Conservation (phyloP, 108 stramenopile species). For the Conticribra weissflogii region DNA sequence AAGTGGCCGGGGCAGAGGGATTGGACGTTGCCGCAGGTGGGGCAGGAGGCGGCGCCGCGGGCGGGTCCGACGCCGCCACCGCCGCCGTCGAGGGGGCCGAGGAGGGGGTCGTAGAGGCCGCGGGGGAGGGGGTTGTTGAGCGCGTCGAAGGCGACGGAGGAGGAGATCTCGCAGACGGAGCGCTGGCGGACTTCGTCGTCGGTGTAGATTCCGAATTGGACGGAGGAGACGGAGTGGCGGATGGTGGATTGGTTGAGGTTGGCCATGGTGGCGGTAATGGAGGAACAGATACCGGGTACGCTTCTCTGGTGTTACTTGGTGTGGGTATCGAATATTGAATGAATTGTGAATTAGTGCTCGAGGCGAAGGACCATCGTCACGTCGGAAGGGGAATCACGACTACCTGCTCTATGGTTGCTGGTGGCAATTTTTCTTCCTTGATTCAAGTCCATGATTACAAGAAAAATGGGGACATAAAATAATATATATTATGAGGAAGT, state of each 20-base stretch:
- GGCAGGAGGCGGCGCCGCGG: constrained; percentile 62
- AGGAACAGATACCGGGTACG: too few relatives aligned
- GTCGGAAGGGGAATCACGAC: too few relatives aligned
- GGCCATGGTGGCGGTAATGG: constrained; percentile 33
- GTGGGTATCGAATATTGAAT: too few relatives aligned
- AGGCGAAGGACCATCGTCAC: too few relatives aligned
- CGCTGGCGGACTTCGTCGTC: constrained; percentile 90
- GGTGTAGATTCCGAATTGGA: constrained; percentile 74
- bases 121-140: constrained; percentile 81
- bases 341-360: too few relatives aligned
- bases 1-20: constrained; percentile 94
- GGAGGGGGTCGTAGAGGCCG: constrained; percentile 93
- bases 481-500: too few relatives aligned
- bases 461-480: too few relatives aligned
- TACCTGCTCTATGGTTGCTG: too few relatives aligned
- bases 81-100: constrained; percentile 82
- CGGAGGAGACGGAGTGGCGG: constrained; percentile 37
- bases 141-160: constrained; percentile 83
- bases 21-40: constrained; percentile 88
- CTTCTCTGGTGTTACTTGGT: too few relatives aligned
- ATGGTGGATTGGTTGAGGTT: constrained; percentile 46
- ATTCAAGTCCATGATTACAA: too few relatives aligned
- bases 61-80: constrained; percentile 2
- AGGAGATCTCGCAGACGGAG: constrained; percentile 90
- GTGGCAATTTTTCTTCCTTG: too few relatives aligned